Evolutionary conservation across 2,329 filamentous ascomycete species (phyloP), one percentile per base, ranked within the genome.

Genomic region (Hypoxylon sp.): DNA sequence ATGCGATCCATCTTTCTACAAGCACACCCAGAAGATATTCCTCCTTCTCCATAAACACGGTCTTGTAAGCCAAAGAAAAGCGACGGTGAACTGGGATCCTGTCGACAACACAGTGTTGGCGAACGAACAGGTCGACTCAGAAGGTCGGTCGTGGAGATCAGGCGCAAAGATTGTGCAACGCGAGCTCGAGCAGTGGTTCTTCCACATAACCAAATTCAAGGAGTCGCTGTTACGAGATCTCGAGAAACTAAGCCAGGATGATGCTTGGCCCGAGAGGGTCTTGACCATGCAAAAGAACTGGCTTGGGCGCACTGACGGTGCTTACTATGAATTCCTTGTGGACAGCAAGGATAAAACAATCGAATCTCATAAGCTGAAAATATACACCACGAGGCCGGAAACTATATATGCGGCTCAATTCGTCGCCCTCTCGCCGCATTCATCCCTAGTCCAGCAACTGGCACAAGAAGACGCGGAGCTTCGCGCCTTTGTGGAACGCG

Each of bases 121-220:
- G 9, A 97, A 97, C 76, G 94, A 97, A 78, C 94, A 97, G 79
- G 93, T 97, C n/a, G 92, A 96, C 76, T 85, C 91, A 52, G 90
- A 93, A 74, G 94, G 94, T 30, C 88, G 84, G 72, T 97, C 93
- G 1, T 97, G 94, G 94, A 87, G 93, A 61, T 96, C 92, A 1
- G 93, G 93, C 8, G 93, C 92, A 52, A 90, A 91, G 76, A 93
- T 96, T 16, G 91, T 96, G 78, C 91, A 94, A 80, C 83, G 88
- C 63, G 87, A 87, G 71, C 82, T 96, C 50, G 93, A 91, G 79
- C 94, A 97, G 78, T 97, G 94, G 94, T 97, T 96, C 77, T 87
- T 97, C 69, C 89, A 89, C 67, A 96, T 96, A 74, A 95, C 93
- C 2, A 86, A 87, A 51, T 96, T 92, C 74, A 88, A 91, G 66